Conservation (phyloP, 192 early-diverging fungal genomes). For the Glomus cerebriforme region DNA sequence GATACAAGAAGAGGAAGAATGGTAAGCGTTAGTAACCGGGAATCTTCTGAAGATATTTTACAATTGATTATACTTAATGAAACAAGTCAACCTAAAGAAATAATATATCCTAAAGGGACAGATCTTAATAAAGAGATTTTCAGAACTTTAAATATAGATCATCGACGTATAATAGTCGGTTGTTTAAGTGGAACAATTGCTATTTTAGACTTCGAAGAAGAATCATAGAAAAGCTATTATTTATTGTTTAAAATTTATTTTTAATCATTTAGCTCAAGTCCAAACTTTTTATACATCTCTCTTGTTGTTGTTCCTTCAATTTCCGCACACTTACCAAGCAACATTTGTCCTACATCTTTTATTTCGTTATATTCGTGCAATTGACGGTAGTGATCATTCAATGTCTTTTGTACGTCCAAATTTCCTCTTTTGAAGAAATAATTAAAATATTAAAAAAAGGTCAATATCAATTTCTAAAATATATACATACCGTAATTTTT, state of each 20-base stretch:
- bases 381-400: constrained; percentile 49
- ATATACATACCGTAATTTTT: background rate
- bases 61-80: background rate
- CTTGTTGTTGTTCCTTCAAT: constrained; percentile 59
- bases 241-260: background rate
- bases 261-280: constrained; percentile 40
- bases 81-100: background rate
- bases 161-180: constrained; percentile 6
- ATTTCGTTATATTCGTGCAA: constrained; percentile 67
- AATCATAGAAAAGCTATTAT: background rate
- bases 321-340: constrained; percentile 53
- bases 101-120: background rate
- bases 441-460: background rate
- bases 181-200: constrained; percentile 24
- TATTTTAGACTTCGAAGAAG: constrained; percentile 19
- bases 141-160: constrained; percentile 12
- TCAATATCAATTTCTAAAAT: background rate
- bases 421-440: constrained; percentile 28
- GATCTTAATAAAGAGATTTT: background rate
- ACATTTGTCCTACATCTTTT: constrained; percentile 60
- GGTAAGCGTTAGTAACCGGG: background rate
- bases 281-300: constrained; percentile 56
- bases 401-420: constrained; percentile 41
- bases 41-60: background rate
- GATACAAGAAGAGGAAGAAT: constrained; percentile 12